Evolutionary conservation across 2,329 filamentous ascomycete genomes (phyloP).

Genomic region (Sarocladiaceae sp.): DNA sequence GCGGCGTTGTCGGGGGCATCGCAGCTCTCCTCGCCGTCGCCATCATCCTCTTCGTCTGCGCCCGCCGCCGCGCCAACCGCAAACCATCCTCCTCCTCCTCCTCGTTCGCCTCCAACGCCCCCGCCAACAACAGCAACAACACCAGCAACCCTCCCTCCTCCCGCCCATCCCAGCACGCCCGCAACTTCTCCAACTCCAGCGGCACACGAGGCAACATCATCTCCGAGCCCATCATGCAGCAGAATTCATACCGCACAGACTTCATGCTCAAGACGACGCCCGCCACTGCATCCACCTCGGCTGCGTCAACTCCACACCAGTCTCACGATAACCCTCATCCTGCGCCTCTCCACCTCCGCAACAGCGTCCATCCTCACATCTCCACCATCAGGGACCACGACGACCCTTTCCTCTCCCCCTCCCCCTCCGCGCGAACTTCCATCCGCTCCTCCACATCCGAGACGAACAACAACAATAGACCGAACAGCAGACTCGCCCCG

Average conservation of each 20-base stretch:
- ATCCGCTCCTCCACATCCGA: constrained; percentile 21
- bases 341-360: constrained; percentile 19
- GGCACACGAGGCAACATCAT: constrained; percentile 36
- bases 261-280: constrained; percentile 39
- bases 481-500: constrained; percentile 22
- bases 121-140: background rate
- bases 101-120: constrained; percentile 19
- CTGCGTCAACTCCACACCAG: constrained; percentile 10
- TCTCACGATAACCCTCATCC: constrained; percentile 9
- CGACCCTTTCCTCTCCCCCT: constrained; percentile 20
- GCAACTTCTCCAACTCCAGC: constrained; percentile 1
- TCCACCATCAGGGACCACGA: constrained; percentile 4
- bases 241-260: constrained; percentile 41
- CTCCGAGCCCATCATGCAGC: constrained; percentile 47
- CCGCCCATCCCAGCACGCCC: background rate
- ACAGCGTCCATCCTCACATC: constrained; percentile 7
- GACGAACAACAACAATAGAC: constrained; percentile 7
- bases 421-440: constrained; percentile 24
- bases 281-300: constrained; percentile 15
- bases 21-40: constrained; percentile 33
- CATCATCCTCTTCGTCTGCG: constrained; percentile 33
- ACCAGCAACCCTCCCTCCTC: constrained; percentile 12
- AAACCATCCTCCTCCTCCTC: constrained; percentile 28
- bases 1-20: constrained; percentile 41
- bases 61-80: constrained; percentile 22